These are phyloP conservation scores for Lavandula angustifolia DNA, from an alignment of 257 asterid species.

Conservation along the genomic window DNA sequence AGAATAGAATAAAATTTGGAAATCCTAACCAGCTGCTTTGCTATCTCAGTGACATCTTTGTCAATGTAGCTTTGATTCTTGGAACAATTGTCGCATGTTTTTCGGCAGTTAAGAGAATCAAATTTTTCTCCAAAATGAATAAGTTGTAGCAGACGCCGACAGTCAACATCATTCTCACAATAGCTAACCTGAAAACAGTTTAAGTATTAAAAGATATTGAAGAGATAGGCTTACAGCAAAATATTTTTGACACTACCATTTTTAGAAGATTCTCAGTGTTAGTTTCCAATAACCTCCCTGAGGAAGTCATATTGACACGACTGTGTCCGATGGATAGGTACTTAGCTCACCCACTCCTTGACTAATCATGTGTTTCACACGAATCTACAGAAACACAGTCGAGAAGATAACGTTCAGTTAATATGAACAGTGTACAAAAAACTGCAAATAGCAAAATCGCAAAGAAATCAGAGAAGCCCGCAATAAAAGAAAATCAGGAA, in stretches of 20 bases:
- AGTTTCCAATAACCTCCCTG: conserved; percentile 88
- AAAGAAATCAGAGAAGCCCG: conserved; percentile 21
- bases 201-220: conserved; percentile 25
- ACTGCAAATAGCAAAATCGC: conserved; percentile 29
- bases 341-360: conserved; percentile 74
- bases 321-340: conserved; percentile 54
- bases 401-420: conserved; percentile 23
- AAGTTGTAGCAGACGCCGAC: conserved; percentile 93
- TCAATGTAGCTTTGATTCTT: conserved; percentile 65
- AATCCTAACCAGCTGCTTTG: conserved; percentile 79
- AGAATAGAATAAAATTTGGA: neutral
- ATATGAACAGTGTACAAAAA: neutral
- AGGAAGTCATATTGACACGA: conserved; percentile 50
- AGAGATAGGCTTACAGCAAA: conserved; percentile 12
- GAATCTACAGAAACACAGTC: conserved; percentile 56
- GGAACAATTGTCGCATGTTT: conserved; percentile 93
- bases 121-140: conserved; percentile 98
- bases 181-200: conserved; percentile 77
- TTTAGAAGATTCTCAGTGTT: conserved; percentile 83
- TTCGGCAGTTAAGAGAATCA: conserved; percentile 70
- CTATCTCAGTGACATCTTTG: conserved; percentile 78
- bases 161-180: conserved; percentile 88
- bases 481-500: conserved; percentile 13
- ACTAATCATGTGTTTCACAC: conserved; percentile 95
- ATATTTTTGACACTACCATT: conserved; percentile 56